Evolutionary conservation across 306 rosid genomes (phyloP), one percentile per base, ranked within the genome.

Genomic region (Corylus heterophylla): DNA sequence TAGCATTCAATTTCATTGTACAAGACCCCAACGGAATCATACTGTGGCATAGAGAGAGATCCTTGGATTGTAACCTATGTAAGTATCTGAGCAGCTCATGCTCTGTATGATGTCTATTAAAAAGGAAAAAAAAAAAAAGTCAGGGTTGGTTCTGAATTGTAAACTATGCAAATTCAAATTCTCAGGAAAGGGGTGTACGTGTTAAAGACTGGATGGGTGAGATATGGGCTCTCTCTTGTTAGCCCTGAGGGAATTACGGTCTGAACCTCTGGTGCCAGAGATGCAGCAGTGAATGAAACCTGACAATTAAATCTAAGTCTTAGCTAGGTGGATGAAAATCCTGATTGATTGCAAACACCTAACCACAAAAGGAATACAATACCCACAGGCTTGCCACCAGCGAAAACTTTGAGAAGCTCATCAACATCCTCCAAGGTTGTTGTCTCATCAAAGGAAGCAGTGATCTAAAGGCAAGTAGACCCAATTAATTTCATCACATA

Each of bases 11-110:
- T 83, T 96, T 96, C 99, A 96, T 96, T 12, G 99, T 96, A 78
- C 99, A 96, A 29, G 99, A 96, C 74, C 99, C 99, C 73, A 96
- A 79, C 27, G 99, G 99, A 73, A 96, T 96, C 99, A 96, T 96
- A 81, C 99, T 96, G 91, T 96, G 99, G 87, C 94, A 89, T 1
- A 96, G 91, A 0, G 99, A 96, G 22, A 96, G 97, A 85, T 96
- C 99, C 80, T 93, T 96, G 4, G 97, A 84, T 75, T 96, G 92
- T 82, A 96, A 83, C 90, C 63, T 89, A 59, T 93, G 88, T 42
- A 89, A 69, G 88, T 96, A 96, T 54, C 99, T 88, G 48, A 96
- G 91, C 89, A 96, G 82, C 88, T 96, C 99, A 78, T 96, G 99
- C 85, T 96, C 99, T 16, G 99, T 93, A 69, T 96, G 99, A 89